Evolutionary conservation across 169 alveolate species (phyloP).

Genomic region (Amoebophrya sp.): DNA sequence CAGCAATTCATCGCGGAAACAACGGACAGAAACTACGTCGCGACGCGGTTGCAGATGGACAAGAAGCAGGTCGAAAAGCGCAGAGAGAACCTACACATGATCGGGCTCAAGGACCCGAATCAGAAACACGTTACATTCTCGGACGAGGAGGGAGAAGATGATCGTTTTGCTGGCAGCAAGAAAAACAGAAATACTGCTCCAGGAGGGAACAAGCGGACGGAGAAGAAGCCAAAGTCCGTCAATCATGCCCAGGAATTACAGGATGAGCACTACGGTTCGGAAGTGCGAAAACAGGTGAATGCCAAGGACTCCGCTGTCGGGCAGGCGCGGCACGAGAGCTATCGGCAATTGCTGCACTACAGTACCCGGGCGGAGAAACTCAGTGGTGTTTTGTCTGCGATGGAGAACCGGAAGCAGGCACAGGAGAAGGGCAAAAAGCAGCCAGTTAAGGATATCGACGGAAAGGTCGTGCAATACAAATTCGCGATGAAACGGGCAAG

Average conservation of each 20-base stretch:
- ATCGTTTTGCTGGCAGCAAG: background rate
- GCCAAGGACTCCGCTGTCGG: background rate
- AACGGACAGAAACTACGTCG: background rate
- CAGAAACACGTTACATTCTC: background rate
- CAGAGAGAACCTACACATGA: background rate
- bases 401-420: background rate
- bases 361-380: background rate
- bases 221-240: background rate
- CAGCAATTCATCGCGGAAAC: background rate
- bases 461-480: background rate
- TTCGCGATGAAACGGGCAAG: background rate
- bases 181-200: background rate
- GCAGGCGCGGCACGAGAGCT: background rate
- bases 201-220: background rate
- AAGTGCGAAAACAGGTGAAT: background rate
- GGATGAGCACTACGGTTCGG: background rate
- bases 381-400: background rate
- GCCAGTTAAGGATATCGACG: background rate
- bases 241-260: background rate
- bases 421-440: background rate
- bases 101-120: background rate
- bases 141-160: background rate
- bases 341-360: background rate
- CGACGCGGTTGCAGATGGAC: background rate
- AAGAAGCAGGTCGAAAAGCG: background rate